Percentiles rank a stretch among this genome's conserved stretches.
phyloP scores from a whole-genome alignment of 768 basidiomycete genomes.

The Mycena crocata region DNA sequence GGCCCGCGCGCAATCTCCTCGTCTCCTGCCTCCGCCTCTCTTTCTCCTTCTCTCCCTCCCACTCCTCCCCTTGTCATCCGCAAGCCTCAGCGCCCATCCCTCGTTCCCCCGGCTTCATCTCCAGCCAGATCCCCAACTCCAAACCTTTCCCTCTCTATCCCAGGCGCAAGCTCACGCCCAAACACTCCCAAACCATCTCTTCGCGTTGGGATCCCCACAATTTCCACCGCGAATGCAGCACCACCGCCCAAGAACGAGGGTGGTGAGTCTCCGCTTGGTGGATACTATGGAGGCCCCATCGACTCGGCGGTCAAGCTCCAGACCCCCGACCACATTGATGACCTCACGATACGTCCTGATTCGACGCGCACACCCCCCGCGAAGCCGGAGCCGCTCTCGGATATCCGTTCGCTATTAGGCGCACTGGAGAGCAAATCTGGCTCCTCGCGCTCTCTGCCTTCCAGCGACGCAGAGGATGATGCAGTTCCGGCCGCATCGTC shows the following conservation, averaged over 20 bases:
- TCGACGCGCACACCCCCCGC: slow-evolving; percentile 42
- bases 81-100: slow-evolving; percentile 38
- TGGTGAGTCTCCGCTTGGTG: slow-evolving; percentile 46
- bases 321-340: slow-evolving; percentile 47
- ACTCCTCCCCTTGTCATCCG: slow-evolving; percentile 46
- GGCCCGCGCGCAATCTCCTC: slow-evolving; percentile 46
- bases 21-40: slow-evolving; percentile 31
- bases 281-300: slow-evolving; percentile 58
- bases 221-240: slow-evolving; percentile 33
- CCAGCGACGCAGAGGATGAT: slow-evolving; percentile 33
- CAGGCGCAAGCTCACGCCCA: slow-evolving; percentile 38
- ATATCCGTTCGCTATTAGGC: slow-evolving; percentile 52
- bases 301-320: slow-evolving; percentile 38
- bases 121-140: slow-evolving; percentile 47
- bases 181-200: slow-evolving; percentile 47
- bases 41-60: slow-evolving; percentile 39
- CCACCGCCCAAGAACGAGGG: slow-evolving; percentile 3
- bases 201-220: slow-evolving; percentile 44
- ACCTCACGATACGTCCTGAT: slow-evolving; percentile 58
- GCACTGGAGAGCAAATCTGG: slow-evolving; percentile 48
- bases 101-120: slow-evolving; percentile 22
- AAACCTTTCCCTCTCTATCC: slow-evolving; percentile 42
- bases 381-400: slow-evolving; percentile 47
- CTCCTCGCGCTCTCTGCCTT: slow-evolving; percentile 29
- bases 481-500: slow-evolving; percentile 32